Evolutionary conservation across 2,329 filamentous ascomycete genomes (phyloP).

Genomic region (Verticillium nonalfalfae): DNA sequence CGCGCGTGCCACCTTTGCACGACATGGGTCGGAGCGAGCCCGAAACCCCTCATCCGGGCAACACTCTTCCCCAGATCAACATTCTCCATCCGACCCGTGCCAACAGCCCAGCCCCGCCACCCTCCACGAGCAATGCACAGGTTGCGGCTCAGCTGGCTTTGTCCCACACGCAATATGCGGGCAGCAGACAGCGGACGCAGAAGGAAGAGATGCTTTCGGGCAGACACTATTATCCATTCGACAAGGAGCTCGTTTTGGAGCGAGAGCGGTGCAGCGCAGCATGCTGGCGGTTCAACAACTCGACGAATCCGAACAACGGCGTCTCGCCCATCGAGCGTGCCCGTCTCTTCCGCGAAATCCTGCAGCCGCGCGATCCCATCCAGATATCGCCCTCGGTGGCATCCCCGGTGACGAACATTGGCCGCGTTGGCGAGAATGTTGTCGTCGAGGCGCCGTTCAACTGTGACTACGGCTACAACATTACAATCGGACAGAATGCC

Average conservation of each 20-base stretch:
- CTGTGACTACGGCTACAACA: constrained; percentile 95
- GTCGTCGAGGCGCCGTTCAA: constrained; percentile 82
- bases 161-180: constrained; percentile 44
- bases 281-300: constrained; percentile 82
- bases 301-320: constrained; percentile 66
- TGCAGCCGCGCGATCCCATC: constrained; percentile 55
- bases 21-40: constrained; percentile 51
- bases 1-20: constrained; percentile 53
- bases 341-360: constrained; percentile 64
- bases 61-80: constrained; percentile 50
- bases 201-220: constrained; percentile 88
- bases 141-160: constrained; percentile 54
- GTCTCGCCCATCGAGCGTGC: constrained; percentile 63
- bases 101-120: constrained; percentile 37
- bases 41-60: constrained; percentile 45
- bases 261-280: constrained; percentile 78
- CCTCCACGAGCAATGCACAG: constrained; percentile 38
- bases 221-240: constrained; percentile 72
- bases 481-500: constrained; percentile 79
- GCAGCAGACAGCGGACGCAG: constrained; percentile 49
- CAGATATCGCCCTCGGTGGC: constrained; percentile 49
- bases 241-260: constrained; percentile 71
- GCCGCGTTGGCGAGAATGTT: constrained; percentile 66
- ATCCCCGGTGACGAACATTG: constrained; percentile 46
- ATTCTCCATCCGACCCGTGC: constrained; percentile 44